Evolutionary conservation across 345 rosid genomes (phyloP), one percentile per base, ranked within the genome.

Genomic region (rapeseed (Brassica napus)): DNA sequence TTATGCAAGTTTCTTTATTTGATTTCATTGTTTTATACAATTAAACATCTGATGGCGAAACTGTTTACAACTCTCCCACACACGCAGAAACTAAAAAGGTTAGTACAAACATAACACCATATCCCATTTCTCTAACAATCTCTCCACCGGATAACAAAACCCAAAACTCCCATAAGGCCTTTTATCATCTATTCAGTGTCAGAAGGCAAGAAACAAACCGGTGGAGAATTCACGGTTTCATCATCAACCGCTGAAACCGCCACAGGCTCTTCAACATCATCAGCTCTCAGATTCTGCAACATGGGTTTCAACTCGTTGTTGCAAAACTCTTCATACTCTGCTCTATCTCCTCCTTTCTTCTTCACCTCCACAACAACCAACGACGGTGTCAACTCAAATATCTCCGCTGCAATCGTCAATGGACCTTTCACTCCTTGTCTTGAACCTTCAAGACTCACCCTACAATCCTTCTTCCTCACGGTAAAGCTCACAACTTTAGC

Each of bases 341-440:
- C 87, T 80, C 34, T 87, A 21, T 94, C 96, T 1, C 98, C 98
- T 65, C 94, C 92, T 84, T 94, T 92, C 90, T 90, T 94, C 94
- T 86, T 94, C 0, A 94, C 94, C 80, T 94, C 98, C 21, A 94
- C 89, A 44, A 94, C 88, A 23, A 88, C 93, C 86, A 92, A 82
- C 1, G 80, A 72, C 1, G 93, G 93, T 15, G 91, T 91, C 71
- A 90, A 74, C 54, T 90, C 94, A n/a, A 90, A 90, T 49, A 90
- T 88, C 88, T 90, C 94, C 0, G 92, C 90, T 0, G 90, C 88
- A 62, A 90, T 86, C 2, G 92, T 81, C 72, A 90, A 77, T 0
- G 90, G 91, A 69, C 94, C 94, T 59, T 86, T 90, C 47, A 79
- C 89, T 4, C 95, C 93, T 78, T 87, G 88, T 81, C 88, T 84